phyloP scores from a whole-genome alignment of 345 rosid species.

The Eucalyptus cloeziana region DNA sequence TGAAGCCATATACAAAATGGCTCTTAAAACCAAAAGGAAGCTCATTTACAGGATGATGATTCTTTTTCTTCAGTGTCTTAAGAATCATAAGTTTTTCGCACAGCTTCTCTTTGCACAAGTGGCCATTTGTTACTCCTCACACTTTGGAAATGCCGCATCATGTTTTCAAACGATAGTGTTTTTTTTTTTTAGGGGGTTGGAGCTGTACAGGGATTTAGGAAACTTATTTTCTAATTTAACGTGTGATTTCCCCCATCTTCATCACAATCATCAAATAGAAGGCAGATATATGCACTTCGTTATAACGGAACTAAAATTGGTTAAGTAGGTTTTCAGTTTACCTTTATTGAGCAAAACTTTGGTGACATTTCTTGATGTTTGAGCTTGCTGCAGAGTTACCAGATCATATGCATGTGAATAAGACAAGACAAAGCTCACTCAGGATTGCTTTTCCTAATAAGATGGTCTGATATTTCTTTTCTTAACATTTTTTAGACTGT shows the following conservation, averaged over 20 bases:
- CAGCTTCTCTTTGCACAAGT: neutral
- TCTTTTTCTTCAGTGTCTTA: neutral
- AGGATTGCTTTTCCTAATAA: neutral
- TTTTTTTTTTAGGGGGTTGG: neutral
- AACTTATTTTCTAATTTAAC: neutral
- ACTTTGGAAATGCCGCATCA: neutral
- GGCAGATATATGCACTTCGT: neutral
- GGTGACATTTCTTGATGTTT: neutral
- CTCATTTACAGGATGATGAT: neutral
- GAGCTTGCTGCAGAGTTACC: neutral
- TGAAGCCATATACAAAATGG: neutral
- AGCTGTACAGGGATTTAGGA: neutral
- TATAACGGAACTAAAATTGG: neutral
- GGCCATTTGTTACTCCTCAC: neutral
- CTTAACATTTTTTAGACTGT: slow-evolving; percentile 37
- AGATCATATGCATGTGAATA: neutral
- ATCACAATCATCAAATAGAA: neutral
- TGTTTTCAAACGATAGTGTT: neutral
- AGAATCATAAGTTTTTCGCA: neutral
- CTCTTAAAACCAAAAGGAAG: neutral
- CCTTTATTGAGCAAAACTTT: neutral
- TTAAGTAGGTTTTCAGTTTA: neutral
- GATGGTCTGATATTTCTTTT: neutral
- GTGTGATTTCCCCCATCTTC: neutral
- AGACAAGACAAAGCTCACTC: neutral